Evolutionary conservation across 2,329 filamentous ascomycete species (phyloP).

Genomic region (Pochonia chlamydosporia): DNA sequence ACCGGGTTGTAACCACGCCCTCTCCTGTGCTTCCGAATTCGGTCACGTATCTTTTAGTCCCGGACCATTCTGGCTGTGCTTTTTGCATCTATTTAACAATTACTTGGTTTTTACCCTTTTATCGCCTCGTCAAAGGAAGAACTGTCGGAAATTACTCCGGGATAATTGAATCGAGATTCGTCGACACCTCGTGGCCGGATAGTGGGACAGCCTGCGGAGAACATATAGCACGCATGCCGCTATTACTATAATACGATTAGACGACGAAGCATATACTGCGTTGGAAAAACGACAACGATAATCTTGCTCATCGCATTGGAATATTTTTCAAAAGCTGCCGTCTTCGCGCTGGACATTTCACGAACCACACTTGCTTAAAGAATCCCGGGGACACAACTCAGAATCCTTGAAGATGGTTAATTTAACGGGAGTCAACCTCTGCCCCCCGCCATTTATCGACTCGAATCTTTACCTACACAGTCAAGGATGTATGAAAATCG

Average conservation of each 20-base stretch:
- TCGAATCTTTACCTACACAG: conserved; percentile 49
- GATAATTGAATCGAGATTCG: neutral
- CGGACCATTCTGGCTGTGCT: neutral
- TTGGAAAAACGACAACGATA: neutral
- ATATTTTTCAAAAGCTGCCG: neutral
- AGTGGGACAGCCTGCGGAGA: neutral
- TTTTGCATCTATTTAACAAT: neutral
- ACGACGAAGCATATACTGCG: neutral
- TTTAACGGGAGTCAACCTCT: conserved; percentile 40
- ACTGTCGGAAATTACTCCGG: neutral
- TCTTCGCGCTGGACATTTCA: neutral
- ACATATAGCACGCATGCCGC: neutral
- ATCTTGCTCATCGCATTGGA: neutral
- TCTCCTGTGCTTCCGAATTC: neutral
- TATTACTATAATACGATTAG: neutral
- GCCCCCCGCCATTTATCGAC: conserved; percentile 66
- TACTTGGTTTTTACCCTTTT: no score
- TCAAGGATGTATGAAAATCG: conserved; percentile 55
- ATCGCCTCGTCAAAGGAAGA: neutral
- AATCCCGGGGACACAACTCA: neutral
- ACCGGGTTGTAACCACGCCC: conserved; percentile 1
- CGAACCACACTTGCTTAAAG: neutral
- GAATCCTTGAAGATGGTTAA: conserved; percentile 20
- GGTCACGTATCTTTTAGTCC: neutral
- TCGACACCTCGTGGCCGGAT: neutral